Percentiles rank a stretch among this genome's conserved stretches.
Conservation (phyloP, 768 basidiomycete species). For the Tylopilus subfusipes region DNA sequence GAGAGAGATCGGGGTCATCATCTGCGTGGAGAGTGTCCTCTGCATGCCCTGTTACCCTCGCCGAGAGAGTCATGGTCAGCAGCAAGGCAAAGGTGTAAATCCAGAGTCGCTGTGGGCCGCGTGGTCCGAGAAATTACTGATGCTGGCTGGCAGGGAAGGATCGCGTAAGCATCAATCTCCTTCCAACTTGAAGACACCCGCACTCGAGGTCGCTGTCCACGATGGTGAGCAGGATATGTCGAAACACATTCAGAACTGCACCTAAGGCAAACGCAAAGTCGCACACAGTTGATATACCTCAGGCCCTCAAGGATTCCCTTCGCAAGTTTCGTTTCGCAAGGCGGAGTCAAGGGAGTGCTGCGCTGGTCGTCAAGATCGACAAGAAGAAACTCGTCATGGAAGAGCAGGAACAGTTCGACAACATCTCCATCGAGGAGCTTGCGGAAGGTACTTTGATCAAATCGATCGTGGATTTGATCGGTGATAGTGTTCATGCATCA, state of each 20-base stretch:
- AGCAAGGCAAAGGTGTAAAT: not conserved
- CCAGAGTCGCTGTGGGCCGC: no score
- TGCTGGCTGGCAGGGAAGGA: not conserved
- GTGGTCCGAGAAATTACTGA: no score
- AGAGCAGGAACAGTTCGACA: conserved; percentile 75
- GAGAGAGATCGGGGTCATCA: conserved; percentile 40
- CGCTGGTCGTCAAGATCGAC: conserved; percentile 88
- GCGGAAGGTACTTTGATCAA: conserved; percentile 61
- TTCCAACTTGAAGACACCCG: not conserved
- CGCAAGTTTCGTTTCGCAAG: conserved; percentile 80
- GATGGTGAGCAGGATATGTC: conserved; percentile 21
- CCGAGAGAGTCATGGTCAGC: conserved; percentile 15
- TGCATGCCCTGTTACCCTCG: not conserved
- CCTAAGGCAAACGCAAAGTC: conserved; percentile 15
- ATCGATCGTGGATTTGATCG: not conserved
- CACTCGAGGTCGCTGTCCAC: not conserved
- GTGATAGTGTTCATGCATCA: not conserved
- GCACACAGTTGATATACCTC: conserved; percentile 80
- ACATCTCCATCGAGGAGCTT: conserved; percentile 76
- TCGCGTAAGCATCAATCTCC: not conserved
- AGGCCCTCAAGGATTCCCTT: conserved; percentile 70
- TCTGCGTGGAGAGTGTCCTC: conserved; percentile 40
- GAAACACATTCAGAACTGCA: not conserved
- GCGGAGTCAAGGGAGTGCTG: conserved; percentile 64
- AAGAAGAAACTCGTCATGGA: conserved; percentile 78